Evolutionary conservation across 768 basidiomycete species (phyloP), one percentile per base, ranked within the genome.

Genomic region (Tephrocybe rancida): DNA sequence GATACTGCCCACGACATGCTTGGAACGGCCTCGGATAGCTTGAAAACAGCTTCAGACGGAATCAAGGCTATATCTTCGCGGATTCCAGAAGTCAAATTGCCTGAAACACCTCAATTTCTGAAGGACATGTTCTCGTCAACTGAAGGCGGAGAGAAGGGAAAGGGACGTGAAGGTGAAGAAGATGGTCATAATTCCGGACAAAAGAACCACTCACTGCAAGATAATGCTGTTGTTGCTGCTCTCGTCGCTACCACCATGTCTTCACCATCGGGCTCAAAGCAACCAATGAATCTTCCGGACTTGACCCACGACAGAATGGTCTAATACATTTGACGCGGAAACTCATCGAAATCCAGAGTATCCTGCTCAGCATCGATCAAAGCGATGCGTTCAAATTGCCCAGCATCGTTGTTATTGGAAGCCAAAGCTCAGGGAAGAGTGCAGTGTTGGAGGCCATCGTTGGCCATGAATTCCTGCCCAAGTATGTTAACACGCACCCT

Each of bases 361-460:
- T 98, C 80, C 76, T 99, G n/a, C 77, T 98, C 21, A 89, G 91
- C 63, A 95, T 98, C 50, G 97, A 98, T 71, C 94, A 98, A 70
- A 94, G 88, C 58, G 96, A 98, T 59, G 84, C 88, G 6, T 79
- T 99, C 61, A 98, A 95, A 63, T 75, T 99, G 18, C 97, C 97
- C 1, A 96, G 94, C 62, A 98, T 99, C 56, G 97, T 98, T 38
- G 97, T 98, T 42, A 91, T 99, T 57, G 97, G 97, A 10, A 96
- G 93, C 68, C 97, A 99, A 74, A 97, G 95, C 69, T 95, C 93
- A 2, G 97, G 97, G 10, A 99, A 99, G 78, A 98, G 95, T 62
- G 95, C 93, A 24, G 97, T 99, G 0, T 73, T 99, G 55, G 97
- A 99, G 70, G 89, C 97, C 5, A 91, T 99, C 55, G 97, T 99